phyloP scores from a whole-genome alignment of 1,284 basidiomycete species.

The Phellopilus nigrolimitatus region DNA sequence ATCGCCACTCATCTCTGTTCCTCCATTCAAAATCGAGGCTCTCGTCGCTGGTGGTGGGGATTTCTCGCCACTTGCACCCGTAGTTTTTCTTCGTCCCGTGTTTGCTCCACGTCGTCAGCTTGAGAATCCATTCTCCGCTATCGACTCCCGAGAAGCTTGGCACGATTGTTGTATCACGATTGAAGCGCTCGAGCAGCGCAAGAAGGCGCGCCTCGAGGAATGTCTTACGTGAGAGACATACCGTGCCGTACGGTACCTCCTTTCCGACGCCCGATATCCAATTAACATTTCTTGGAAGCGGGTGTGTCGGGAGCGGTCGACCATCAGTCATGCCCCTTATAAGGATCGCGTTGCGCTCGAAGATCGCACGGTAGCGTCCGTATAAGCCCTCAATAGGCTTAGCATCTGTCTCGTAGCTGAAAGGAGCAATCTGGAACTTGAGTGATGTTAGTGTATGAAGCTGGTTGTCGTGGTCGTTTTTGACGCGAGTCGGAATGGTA shows the following conservation, averaged over 20 bases:
- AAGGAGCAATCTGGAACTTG: slow-evolving; percentile 26
- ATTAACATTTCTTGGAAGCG: slow-evolving; percentile 25
- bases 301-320: slow-evolving; percentile 23
- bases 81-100: slow-evolving; percentile 25
- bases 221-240: slow-evolving; percentile 27
- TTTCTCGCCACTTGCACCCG: slow-evolving; percentile 25
- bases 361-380: slow-evolving; percentile 10
- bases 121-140: slow-evolving; percentile 27
- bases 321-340: slow-evolving; percentile 29
- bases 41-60: slow-evolving; percentile 17
- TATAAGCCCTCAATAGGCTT: slow-evolving; percentile 10
- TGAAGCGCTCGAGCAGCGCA: slow-evolving; percentile 27
- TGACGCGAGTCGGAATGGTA: slow-evolving; percentile 25
- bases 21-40: slow-evolving; percentile 21
- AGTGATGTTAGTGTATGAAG: slow-evolving; percentile 27
- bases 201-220: slow-evolving; percentile 32
- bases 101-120: slow-evolving; percentile 29
- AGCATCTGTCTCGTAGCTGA: slow-evolving; percentile 1
- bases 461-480: slow-evolving; percentile 9
- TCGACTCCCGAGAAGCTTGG: slow-evolving; percentile 28
- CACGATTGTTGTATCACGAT: slow-evolving; percentile 31
- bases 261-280: slow-evolving; percentile 26
- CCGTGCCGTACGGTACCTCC: slow-evolving; percentile 28
- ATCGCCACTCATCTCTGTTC: slow-evolving; percentile 19
- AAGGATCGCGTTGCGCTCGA: slow-evolving; percentile 25